Evolutionary conservation across 139 green algal species (phyloP).

Genomic region (Edaphochlamys debaryana): DNA sequence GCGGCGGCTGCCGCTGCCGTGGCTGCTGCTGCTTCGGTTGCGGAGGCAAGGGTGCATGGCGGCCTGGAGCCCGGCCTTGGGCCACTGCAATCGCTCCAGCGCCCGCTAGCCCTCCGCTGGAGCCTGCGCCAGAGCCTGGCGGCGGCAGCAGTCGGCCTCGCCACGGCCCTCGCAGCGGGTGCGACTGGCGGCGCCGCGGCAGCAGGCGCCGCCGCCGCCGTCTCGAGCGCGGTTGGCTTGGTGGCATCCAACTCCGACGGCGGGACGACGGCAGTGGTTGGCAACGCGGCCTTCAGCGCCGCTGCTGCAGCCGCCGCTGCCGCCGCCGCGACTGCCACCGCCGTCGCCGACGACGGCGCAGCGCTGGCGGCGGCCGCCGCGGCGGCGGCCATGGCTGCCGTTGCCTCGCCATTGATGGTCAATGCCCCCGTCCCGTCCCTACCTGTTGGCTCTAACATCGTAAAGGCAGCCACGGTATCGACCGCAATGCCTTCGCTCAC

Average conservation of each 20-base stretch:
- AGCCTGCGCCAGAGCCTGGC: constrained; percentile 16
- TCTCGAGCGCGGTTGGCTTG: not conserved
- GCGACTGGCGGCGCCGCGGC: not conserved
- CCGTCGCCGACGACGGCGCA: not conserved
- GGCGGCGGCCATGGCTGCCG: not conserved
- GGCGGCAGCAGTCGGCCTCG: constrained; percentile 9
- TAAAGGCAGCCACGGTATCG: too few relatives aligned
- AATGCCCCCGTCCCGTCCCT: too few relatives aligned
- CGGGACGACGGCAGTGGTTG: not conserved
- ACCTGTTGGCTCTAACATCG: too few relatives aligned
- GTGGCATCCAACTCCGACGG: not conserved
- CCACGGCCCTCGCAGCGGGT: not conserved
- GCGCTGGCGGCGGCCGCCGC: not conserved
- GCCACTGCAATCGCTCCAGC: too few relatives aligned
- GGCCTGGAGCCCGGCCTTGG: not conserved
- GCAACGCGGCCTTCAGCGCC: not conserved
- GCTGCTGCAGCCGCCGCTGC: constrained; percentile 6
- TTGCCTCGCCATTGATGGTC: too few relatives aligned
- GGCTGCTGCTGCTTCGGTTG: not conserved
- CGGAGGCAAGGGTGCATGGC: not conserved
- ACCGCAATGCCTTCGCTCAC: too few relatives aligned
- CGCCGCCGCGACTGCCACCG: not conserved
- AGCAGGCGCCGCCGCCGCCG: not conserved
- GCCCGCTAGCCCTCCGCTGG: not conserved
- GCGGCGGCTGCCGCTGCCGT: not conserved